phyloP scores from a whole-genome alignment of 2,329 filamentous ascomycete species.

The Periconia sp. region DNA sequence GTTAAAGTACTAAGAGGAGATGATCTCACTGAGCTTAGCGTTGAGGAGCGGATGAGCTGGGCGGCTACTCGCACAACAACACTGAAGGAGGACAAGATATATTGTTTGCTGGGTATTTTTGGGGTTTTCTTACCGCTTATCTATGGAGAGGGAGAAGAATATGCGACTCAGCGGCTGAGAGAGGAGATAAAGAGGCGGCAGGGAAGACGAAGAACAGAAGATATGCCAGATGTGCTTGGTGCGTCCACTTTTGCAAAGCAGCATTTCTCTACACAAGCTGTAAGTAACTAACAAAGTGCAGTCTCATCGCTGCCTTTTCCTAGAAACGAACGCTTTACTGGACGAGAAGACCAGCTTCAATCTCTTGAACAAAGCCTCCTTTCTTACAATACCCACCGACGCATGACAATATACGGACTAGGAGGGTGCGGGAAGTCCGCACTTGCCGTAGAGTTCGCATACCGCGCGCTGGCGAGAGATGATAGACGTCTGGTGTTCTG shows the following conservation, averaged over 20 bases:
- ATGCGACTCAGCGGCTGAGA: conserved; percentile 18
- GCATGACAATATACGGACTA: conserved; percentile 20
- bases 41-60: conserved; percentile 33
- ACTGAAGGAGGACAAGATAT: conserved; percentile 26
- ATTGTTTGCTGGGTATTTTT: conserved; percentile 31
- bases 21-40: conserved; percentile 15
- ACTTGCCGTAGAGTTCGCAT: conserved; percentile 43
- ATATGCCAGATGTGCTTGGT: conserved; percentile 11
- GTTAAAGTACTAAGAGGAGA: not conserved
- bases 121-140: conserved; percentile 21
- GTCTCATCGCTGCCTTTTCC: conserved; percentile 17
- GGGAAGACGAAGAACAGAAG: conserved; percentile 11
- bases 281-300: conserved; percentile 14
- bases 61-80: conserved; percentile 25
- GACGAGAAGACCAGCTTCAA: conserved; percentile 18
- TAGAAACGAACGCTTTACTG: conserved; percentile 18
- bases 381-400: conserved; percentile 9
- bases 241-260: conserved; percentile 11
- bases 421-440: conserved; percentile 26
- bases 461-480: conserved; percentile 41
- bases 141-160: conserved; percentile 25
- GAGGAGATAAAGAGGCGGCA: conserved; percentile 20
- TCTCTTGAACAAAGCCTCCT: conserved; percentile 11
- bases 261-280: conserved; percentile 4
- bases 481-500: conserved; percentile 17